Base-by-base conservation (phyloP, 495 filamentous ascomycete species). In the Elaphomyces granulatus region DNA sequence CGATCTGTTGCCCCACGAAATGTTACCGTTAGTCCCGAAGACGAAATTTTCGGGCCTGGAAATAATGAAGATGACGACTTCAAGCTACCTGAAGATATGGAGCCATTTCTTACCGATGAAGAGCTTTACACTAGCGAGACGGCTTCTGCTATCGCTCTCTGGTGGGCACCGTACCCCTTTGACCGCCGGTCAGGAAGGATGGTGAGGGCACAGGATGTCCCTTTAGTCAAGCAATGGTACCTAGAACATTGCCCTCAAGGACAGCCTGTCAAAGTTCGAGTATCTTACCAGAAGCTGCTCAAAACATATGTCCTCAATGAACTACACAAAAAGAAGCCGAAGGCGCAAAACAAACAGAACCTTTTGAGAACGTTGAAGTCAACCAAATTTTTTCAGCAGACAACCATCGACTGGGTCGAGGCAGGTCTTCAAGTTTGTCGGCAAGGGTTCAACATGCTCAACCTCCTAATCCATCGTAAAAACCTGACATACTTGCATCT, bases 341-440 rank as follows among this genome's bases (percentile, higher is more conserved):
- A 99, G 67, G 83, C 87, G 4, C 80, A 94, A 47, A 94, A 84
- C 61, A 93, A 88, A 54, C 92, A 99, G 59, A 83, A 86, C 55
- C 61, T 99, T 36, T 71, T 95, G 56, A 80, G 75, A 50, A 88
- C 83, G 1, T 55, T 99, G 48, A 94, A 94, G 55, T 77, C 81
- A 36, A 99, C 92, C 18, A 99, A 96, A 55, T 99, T 96, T 63
- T 99, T 99, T 72, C 92, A 99, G 66, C 88, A 95, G 52, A 99
- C 92, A 1, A 94, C 85, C 0, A 94, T 96, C 45, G 92, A 99
- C 58, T 99, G 92, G 92, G 90, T 99, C 20, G 92, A 99, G 62
- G 92, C 92, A 45, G 92, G 92, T 59, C 71, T 99, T 49, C 92
- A 96, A 65, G 92, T 99, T 43, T 96, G 90, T 58, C 76, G 92